Conservation (phyloP, 2,329 filamentous ascomycete genomes). For the Ophiosphaerella korrae region DNA sequence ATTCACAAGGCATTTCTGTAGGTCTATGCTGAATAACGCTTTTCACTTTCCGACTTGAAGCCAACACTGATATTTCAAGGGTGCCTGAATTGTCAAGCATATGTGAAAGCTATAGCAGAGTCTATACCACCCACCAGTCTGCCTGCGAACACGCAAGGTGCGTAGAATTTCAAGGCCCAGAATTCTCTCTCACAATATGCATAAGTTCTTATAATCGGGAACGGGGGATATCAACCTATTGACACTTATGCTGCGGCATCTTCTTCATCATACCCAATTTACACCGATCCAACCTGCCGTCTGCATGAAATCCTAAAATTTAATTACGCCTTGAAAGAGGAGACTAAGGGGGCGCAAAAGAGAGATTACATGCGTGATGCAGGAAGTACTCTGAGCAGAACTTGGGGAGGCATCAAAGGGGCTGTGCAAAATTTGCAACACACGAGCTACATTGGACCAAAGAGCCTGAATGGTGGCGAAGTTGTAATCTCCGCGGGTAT, state of each 20-base stretch:
- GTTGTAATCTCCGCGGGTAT: slow-evolving; percentile 22
- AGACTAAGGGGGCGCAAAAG: slow-evolving; percentile 12
- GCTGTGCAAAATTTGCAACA: slow-evolving; percentile 23
- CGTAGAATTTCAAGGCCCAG: not conserved
- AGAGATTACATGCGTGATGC: slow-evolving; percentile 30
- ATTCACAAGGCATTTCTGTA: slow-evolving; percentile 32
- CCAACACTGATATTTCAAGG: slow-evolving; percentile 10
- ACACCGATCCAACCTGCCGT: slow-evolving; percentile 25
- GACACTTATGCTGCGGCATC: slow-evolving; percentile 19
- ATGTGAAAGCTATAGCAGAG: slow-evolving; percentile 24
- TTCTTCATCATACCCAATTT: slow-evolving; percentile 27
- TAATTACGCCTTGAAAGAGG: slow-evolving; percentile 22
- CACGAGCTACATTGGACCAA: slow-evolving; percentile 25
- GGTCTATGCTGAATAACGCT: not conserved
- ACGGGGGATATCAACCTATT: slow-evolving; percentile 33
- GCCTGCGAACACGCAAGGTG: slow-evolving; percentile 26
- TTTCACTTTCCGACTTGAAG: not conserved
- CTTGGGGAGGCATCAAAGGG: slow-evolving; percentile 25
- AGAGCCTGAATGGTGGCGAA: slow-evolving; percentile 30
- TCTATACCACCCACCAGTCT: slow-evolving; percentile 24
- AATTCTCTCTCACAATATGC: not conserved
- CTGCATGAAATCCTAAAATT: slow-evolving; percentile 29
- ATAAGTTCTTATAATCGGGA: slow-evolving; percentile 27
- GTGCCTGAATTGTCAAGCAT: slow-evolving; percentile 34
- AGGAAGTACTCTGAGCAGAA: slow-evolving; percentile 14